A percentile compares a stretch with the other conserved stretches of the same genome.
These are phyloP conservation scores for Tetrapisispora iriomotensis DNA, from an alignment of 805 yeast genomes.

Conservation along the genomic window DNA sequence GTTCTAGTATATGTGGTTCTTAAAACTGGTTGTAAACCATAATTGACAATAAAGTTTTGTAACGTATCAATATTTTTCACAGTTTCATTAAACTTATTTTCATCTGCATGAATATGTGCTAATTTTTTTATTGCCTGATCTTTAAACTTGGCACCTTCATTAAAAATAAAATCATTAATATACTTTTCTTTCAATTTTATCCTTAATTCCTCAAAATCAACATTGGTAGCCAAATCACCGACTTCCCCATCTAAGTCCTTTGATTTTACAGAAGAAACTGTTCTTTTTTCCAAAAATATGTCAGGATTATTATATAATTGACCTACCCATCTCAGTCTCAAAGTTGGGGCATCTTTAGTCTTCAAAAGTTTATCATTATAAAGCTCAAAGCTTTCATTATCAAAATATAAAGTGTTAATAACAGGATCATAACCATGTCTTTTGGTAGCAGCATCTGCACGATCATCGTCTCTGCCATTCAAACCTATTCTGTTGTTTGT, in stretches of 20 bases:
- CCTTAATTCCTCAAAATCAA: slow-evolving; percentile 54
- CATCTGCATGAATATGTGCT: slow-evolving; percentile 49
- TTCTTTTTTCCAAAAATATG: slow-evolving; percentile 70
- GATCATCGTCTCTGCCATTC: slow-evolving; percentile 31
- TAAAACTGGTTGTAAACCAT: slow-evolving; percentile 72
- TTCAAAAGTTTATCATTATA: slow-evolving; percentile 78
- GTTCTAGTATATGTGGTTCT: slow-evolving; percentile 84
- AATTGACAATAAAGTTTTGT: slow-evolving; percentile 51
- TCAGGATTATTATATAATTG: slow-evolving; percentile 67
- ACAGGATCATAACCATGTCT: slow-evolving; percentile 57
- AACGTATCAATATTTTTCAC: slow-evolving; percentile 48
- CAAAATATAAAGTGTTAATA: slow-evolving; percentile 81
- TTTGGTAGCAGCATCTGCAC: slow-evolving; percentile 23
- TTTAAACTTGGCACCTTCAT: slow-evolving; percentile 35
- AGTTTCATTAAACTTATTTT: slow-evolving; percentile 41
- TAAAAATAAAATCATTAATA: slow-evolving; percentile 59
- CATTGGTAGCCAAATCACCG: slow-evolving; percentile 21
- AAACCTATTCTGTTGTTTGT: background rate
- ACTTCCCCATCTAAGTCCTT: slow-evolving; percentile 24
- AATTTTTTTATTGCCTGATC: slow-evolving; percentile 51
- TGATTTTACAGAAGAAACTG: slow-evolving; percentile 38
- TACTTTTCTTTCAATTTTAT: slow-evolving; percentile 72
- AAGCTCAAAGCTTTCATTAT: slow-evolving; percentile 69
- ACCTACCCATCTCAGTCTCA: slow-evolving; percentile 89
- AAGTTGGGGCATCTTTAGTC: slow-evolving; percentile 56